Base-by-base conservation (phyloP, 1,284 basidiomycete species). In the Ceratobasidium sp. region DNA sequence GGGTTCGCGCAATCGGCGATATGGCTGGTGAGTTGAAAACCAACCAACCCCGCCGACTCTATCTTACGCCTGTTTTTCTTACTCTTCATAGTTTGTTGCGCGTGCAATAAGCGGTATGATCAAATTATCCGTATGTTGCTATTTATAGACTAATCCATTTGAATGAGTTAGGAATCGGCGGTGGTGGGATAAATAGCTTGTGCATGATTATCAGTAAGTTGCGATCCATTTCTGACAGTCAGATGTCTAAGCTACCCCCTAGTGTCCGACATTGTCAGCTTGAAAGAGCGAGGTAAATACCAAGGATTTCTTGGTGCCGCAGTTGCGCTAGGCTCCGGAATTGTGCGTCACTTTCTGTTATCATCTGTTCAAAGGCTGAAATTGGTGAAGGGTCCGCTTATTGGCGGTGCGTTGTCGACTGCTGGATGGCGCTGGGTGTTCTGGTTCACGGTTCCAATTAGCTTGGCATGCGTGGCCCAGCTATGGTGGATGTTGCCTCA, bases 281-380 rank as follows among this genome's bases (percentile, higher is more conserved):
- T 94, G 41, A 84, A 89, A 21, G 91, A 91, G 64, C 90, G 92
- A 77, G 92, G 90, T 8, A 91, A 90, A 77, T 94, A 89, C 75
- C 86, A 87, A 13, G 91, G 92, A 3, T 80, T 88, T 1, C 84
- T 94, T 55, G 93, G 93, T 59, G 88, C 90, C 0, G 70, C 70
- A 50, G 58, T 72, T 8, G 70, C 70, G 5, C 23, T 72, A 41
- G 70, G 70, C 58, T 62, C 70, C 2, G 70, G 70, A 49, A 72
- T 72, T 26, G 70, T 72, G 30, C 32, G 67, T 61, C 7, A 2
- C 21, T 26, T 28, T 44, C 1, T 61, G 23, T 16, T 2, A 1
- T 2, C n/a, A 11, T 2, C 7, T 23, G 6, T 6, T 28, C 21
- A 11, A 59, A 28, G 16, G 26, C 32, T 49, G 46, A 47, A 30